Evolutionary conservation across 768 basidiomycete genomes (phyloP), one percentile per base, ranked within the genome.

Genomic region (Fomitopsis serialis): DNA sequence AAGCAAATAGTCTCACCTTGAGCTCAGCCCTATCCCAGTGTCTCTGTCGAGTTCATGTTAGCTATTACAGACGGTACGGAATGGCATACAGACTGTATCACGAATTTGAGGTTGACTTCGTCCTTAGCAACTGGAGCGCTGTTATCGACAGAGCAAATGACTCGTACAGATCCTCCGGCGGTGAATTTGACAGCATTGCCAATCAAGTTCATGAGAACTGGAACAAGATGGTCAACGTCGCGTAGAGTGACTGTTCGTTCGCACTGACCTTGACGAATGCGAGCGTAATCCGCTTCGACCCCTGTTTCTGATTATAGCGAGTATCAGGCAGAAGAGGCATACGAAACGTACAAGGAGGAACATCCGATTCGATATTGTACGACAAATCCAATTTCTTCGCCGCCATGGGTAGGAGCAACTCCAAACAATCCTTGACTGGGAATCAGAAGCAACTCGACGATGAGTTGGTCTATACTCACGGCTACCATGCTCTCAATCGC

Each of bases 121-220:
- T 71, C 73, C 5, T 70, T 58, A 11, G 72, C 47, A 2, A 68
- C 54, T 34, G 64, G 64, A 13, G 66, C 56, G 23, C 58, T 58
- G 10, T 61, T 68, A 54, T 83, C 81, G n/a, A 82, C 69, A 3
- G 78, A 78, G 61, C 84, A 85, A 1, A 72, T 74, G 19, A 87
- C 82, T 35, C 78, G 75, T 22, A 89, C 85, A 42, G 75, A 82
- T 8, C 87, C 86, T 19, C 64, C 70, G 1, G 76, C 73, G 1
- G 86, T 87, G 64, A 88, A 89, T 60, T 88, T 89, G 51, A 88
- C 81, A 3, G 85, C 85, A 61, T 89, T 89, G 8, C 85, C 86
- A 45, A 88, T 83, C 46, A 88, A 66, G 63, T 89, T 89, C 85
- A 87, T 87, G 21, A 88, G 67, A 10, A 87, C 85, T 85, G 58